A percentile compares a stretch with the other conserved stretches of the same genome.
phyloP scores from a whole-genome alignment of 257 asterid species.

The Solanum infundibuliforme region DNA sequence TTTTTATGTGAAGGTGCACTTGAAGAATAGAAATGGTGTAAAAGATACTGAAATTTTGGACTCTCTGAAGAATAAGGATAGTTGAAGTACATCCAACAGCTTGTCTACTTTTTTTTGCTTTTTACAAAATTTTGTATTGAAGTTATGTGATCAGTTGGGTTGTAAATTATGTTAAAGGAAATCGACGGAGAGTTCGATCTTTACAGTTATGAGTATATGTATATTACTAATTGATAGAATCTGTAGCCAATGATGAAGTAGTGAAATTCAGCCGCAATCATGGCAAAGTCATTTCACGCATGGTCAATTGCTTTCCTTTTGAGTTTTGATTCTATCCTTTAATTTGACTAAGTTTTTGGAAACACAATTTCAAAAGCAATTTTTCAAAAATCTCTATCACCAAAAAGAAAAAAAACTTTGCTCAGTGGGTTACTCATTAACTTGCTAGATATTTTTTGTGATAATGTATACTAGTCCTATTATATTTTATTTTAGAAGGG shows the following conservation, averaged over 20 bases:
- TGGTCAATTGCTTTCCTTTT: background rate
- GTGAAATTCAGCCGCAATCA: background rate
- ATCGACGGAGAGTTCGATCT: background rate
- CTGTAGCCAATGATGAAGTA: background rate
- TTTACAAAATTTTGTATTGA: background rate
- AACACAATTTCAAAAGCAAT: background rate
- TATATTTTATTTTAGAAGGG: background rate
- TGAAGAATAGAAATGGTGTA: conserved; percentile 3
- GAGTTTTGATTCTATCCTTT: background rate
- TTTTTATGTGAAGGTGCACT: conserved; percentile 46
- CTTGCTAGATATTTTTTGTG: background rate
- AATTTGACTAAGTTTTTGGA: background rate
- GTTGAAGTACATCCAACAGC: background rate
- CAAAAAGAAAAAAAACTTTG: too few species aligned
- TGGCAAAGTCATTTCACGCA: background rate
- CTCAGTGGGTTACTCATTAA: background rate
- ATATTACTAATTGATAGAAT: background rate
- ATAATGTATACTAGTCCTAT: too few species aligned
- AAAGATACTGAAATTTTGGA: background rate
- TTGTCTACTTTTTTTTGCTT: background rate
- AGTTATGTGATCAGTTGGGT: background rate
- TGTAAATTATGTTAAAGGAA: background rate
- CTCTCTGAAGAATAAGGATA: background rate
- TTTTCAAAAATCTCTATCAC: background rate
- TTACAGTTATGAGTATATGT: background rate